These are phyloP conservation scores for Chenopodium album DNA, from an alignment of 148 eudicot genomes.

Conservation along the genomic window DNA sequence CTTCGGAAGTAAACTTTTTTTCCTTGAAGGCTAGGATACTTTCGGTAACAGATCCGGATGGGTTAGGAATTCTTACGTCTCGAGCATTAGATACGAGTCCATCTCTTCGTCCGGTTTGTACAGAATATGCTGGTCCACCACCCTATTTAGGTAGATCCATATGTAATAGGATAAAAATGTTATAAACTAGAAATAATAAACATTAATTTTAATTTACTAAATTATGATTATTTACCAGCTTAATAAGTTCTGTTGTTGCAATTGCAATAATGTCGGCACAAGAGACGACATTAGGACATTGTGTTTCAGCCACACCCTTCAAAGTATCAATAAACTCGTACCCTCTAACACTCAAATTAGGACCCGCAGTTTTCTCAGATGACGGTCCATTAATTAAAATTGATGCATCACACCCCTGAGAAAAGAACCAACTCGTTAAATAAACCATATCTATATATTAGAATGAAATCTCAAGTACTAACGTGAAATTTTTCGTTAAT, in stretches of 20 bases:
- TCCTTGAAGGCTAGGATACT: conserved; percentile 12
- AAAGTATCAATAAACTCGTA: conserved; percentile 18
- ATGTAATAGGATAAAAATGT: background rate
- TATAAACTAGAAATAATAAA: background rate
- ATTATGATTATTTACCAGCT: conserved; percentile 14
- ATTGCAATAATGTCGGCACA: conserved; percentile 23
- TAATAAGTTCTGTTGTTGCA: conserved; percentile 16
- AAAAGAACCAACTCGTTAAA: too few relatives aligned
- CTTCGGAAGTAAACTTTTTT: conserved; percentile 3
- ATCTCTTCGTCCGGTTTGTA: conserved; percentile 32
- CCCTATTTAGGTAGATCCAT: conserved; percentile 19
- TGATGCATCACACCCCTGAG: conserved; percentile 29
- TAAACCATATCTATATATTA: too few relatives aligned
- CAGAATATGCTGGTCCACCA: conserved; percentile 29
- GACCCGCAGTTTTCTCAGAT: conserved; percentile 13
- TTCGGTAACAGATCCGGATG: conserved; percentile 11
- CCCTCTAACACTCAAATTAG: conserved; percentile 19
- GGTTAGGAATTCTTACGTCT: conserved; percentile 26
- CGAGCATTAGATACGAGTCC: conserved; percentile 14
- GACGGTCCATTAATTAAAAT: conserved; percentile 19
- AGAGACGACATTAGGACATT: conserved; percentile 20
- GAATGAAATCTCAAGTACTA: too few relatives aligned
- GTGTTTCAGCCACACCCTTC: conserved; percentile 7
- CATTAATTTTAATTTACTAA: too few relatives aligned
- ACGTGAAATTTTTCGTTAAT: too few relatives aligned